Percentiles rank a stretch among this genome's conserved stretches.
These are phyloP conservation scores for Monosporascus cannonballus DNA, from an alignment of 2,329 filamentous ascomycete species.

Conservation along the genomic window DNA sequence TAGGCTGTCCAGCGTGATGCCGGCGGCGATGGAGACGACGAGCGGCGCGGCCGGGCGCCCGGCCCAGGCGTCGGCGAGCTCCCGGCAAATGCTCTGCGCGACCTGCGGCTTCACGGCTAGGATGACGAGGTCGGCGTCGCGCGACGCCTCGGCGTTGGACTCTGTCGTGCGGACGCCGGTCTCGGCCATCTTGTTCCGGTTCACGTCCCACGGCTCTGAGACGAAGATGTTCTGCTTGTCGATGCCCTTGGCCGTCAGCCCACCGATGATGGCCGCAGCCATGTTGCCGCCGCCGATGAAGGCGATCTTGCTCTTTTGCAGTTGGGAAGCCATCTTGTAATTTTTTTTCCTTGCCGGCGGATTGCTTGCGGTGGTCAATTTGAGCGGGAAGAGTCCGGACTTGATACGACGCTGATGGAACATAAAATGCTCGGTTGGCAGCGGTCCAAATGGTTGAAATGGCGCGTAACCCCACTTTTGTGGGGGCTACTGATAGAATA, in stretches of 20 bases:
- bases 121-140: constrained; percentile 39
- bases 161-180: constrained; percentile 40
- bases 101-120: constrained; percentile 48
- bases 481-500: not conserved
- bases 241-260: constrained; percentile 38
- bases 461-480: not conserved
- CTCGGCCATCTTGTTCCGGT: constrained; percentile 41
- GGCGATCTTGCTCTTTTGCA: constrained; percentile 22
- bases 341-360: not conserved
- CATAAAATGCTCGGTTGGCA: not conserved
- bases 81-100: constrained; percentile 38
- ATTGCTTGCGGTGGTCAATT: not conserved
- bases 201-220: constrained; percentile 47
- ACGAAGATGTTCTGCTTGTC: constrained; percentile 39
- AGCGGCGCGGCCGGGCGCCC: constrained; percentile 30
- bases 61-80: constrained; percentile 36
- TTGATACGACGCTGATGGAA: not conserved
- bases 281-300: constrained; percentile 42
- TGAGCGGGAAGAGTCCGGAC: too few species aligned
- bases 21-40: constrained; percentile 43
- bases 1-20: constrained; percentile 40
- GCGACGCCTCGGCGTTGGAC: constrained; percentile 38
- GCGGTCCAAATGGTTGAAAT: not conserved
- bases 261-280: constrained; percentile 46
- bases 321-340: constrained; percentile 18